These are phyloP conservation scores for Auricularia auricula-judae DNA, from an alignment of 768 basidiomycete species.

Conservation along the genomic window DNA sequence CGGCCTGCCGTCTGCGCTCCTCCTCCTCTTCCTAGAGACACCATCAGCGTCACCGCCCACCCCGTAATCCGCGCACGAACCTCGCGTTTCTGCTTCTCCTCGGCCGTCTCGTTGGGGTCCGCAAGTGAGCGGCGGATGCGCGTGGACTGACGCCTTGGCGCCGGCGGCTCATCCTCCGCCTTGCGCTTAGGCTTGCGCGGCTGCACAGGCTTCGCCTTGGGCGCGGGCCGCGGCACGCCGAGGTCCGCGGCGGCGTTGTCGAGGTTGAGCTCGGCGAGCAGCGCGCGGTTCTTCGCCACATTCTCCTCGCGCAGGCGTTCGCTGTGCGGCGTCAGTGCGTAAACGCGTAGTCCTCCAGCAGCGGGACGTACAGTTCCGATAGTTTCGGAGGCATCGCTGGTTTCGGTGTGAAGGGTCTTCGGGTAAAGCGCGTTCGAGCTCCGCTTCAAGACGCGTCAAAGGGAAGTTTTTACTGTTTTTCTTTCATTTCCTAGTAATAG, in stretches of 20 bases:
- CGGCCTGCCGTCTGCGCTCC: slow-evolving; percentile 38
- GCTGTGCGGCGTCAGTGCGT: slow-evolving; percentile 16
- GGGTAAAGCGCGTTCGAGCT: too few relatives aligned
- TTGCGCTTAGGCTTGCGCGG: slow-evolving; percentile 45
- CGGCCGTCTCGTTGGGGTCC: slow-evolving; percentile 55
- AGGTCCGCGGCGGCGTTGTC: slow-evolving; percentile 43
- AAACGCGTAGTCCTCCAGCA: neutral
- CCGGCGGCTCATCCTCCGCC: slow-evolving; percentile 25
- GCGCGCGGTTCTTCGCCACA: slow-evolving; percentile 67
- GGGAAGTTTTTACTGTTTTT: too few relatives aligned
- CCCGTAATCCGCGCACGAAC: slow-evolving; percentile 22
- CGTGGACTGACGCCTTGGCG: slow-evolving; percentile 56
- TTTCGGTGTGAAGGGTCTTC: too few relatives aligned
- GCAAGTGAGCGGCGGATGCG: slow-evolving; percentile 39
- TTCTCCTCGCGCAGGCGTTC: slow-evolving; percentile 72
- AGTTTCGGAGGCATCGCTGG: slow-evolving; percentile 1
- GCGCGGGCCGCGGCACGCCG: slow-evolving; percentile 30
- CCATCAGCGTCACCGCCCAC: neutral
- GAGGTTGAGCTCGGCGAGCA: slow-evolving; percentile 62
- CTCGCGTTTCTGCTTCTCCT: slow-evolving; percentile 55
- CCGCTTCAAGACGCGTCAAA: too few relatives aligned
- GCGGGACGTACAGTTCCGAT: slow-evolving; percentile 1
- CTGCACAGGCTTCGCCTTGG: slow-evolving; percentile 52
- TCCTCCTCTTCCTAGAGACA: slow-evolving; percentile 37
- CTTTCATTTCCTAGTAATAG: too few relatives aligned